phyloP scores from a whole-genome alignment of 2,329 filamentous ascomycete genomes.

The Chrysoporthe deuterocubensis region DNA sequence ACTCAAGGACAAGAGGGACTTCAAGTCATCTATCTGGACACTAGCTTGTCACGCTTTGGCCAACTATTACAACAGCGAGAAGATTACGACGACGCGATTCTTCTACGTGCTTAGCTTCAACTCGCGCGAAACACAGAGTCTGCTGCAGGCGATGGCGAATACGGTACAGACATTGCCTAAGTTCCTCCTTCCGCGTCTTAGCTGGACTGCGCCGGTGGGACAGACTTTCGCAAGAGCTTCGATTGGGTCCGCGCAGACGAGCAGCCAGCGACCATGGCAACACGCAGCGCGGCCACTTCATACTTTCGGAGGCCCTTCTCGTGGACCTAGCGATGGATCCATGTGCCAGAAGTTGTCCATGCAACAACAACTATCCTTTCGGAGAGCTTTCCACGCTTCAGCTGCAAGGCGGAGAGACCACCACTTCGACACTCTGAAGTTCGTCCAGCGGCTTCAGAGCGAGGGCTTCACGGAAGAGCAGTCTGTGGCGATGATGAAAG shows the following conservation, averaged over 20 bases:
- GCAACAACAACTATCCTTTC: constrained; percentile 37
- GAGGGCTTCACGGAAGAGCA: constrained; percentile 97
- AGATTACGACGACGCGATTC: neutral
- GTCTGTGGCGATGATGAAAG: constrained; percentile 97
- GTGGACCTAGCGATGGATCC: neutral
- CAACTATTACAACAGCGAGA: neutral
- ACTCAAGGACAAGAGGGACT: neutral
- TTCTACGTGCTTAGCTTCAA: neutral
- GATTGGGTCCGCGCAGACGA: constrained; percentile 29
- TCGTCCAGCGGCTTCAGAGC: constrained; percentile 84
- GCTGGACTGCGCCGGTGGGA: constrained; percentile 49
- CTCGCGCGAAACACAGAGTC: too few relatives aligned
- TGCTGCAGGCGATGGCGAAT: constrained; percentile 35
- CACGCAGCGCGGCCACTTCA: constrained; percentile 35
- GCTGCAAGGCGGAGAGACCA: constrained; percentile 71
- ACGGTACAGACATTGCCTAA: constrained; percentile 51
- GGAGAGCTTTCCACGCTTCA: constrained; percentile 70
- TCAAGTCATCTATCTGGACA: neutral
- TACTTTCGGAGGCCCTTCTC: constrained; percentile 3
- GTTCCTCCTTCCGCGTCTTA: constrained; percentile 60
- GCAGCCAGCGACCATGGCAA: constrained; percentile 27
- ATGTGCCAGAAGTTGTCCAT: constrained; percentile 30
- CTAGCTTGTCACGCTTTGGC: neutral
- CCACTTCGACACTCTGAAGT: constrained; percentile 97
- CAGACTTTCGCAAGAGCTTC: constrained; percentile 37